Evolutionary conservation across 2,329 filamentous ascomycete genomes (phyloP), one percentile per base, ranked within the genome.

Genomic region (Acrocalymma vagum): DNA sequence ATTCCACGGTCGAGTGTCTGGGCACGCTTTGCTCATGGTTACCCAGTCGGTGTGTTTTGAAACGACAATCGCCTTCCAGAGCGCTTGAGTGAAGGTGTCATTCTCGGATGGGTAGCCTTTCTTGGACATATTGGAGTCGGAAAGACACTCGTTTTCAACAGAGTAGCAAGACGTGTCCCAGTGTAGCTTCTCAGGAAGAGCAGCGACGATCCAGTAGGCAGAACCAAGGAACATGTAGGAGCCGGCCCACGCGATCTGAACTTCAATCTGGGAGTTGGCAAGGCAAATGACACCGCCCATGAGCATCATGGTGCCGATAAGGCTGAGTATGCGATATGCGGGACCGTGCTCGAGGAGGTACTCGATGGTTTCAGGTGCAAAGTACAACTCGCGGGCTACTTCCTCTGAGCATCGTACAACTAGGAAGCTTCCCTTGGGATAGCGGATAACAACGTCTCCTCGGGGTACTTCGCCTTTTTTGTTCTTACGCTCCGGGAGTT

Each of bases 231-330:
- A 54, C 64, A 79, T 73, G 52, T 77, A 80, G 0, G 74, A 69
- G 2, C 63, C 75, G 0, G 74, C 77, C 71, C 76, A 79, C 2
- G 70, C 73, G 22, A 77, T 70, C 46, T 80, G 77, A 0, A 73
- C 61, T 27, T 73, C 63, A 9, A 76, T 72, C 16, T 69, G 70
- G 3, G 77, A 71, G 39, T 79, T 80, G 46, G 74, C 76, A 3
- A 80, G 70, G 27, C 69, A 72, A 27, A 80, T 76, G 48, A 80
- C 75, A 9, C 77, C 76, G 24, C 75, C 67, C 77, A 80, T 79
- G 32, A 80, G 71, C 61, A 79, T 67, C 29, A 78, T 60, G 5
- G 76, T 79, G 45, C 75, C 77, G 3, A 77, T 50, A 15, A 80
- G 58, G n/a, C 75, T 76, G 9, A 79, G 63, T 7, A 77, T 56